Conservation (phyloP, 2,329 filamentous ascomycete species). For the Cytospora mali region DNA sequence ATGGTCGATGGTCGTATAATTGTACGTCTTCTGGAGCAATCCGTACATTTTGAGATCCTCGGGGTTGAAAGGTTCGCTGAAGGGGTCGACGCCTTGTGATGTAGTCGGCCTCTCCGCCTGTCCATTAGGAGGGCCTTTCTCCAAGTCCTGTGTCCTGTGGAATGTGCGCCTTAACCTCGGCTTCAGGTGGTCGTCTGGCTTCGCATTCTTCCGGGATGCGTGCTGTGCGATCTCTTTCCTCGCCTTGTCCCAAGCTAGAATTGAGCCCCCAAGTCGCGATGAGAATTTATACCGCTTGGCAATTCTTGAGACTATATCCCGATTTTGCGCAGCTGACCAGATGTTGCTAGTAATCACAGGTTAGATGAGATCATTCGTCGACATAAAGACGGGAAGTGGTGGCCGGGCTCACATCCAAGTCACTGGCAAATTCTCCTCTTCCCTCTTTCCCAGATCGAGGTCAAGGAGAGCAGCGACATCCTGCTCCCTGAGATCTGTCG, state of each 20-base stretch:
- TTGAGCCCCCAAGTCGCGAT: conserved; percentile 58
- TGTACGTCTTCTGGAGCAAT: conserved; percentile 71
- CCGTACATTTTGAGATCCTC: conserved; percentile 44
- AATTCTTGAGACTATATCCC: conserved; percentile 55
- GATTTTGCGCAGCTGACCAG: conserved; percentile 67
- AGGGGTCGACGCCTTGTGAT: neutral
- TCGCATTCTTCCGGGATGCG: neutral
- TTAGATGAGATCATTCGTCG: conserved; percentile 21
- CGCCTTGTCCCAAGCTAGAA: conserved; percentile 55
- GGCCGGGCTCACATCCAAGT: conserved; percentile 68
- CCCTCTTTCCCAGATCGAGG: conserved; percentile 34
- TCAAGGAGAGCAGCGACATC: conserved; percentile 46
- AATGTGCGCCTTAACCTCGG: conserved; percentile 8
- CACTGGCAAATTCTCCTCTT: conserved; percentile 49
- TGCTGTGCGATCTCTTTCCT: conserved; percentile 27
- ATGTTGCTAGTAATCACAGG: conserved; percentile 56
- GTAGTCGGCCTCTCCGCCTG: neutral
- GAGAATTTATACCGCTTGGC: conserved; percentile 70
- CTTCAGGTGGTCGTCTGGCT: neutral
- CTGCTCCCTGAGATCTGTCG: conserved; percentile 52
- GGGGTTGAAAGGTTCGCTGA: neutral
- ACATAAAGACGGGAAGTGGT: conserved; percentile 3
- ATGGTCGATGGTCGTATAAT: conserved; percentile 74
- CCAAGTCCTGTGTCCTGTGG: conserved; percentile 11
- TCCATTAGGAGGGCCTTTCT: conserved; percentile 10